Base-by-base conservation (phyloP, 2,329 filamentous ascomycete genomes). In the Ceratocystis cubensis region DNA sequence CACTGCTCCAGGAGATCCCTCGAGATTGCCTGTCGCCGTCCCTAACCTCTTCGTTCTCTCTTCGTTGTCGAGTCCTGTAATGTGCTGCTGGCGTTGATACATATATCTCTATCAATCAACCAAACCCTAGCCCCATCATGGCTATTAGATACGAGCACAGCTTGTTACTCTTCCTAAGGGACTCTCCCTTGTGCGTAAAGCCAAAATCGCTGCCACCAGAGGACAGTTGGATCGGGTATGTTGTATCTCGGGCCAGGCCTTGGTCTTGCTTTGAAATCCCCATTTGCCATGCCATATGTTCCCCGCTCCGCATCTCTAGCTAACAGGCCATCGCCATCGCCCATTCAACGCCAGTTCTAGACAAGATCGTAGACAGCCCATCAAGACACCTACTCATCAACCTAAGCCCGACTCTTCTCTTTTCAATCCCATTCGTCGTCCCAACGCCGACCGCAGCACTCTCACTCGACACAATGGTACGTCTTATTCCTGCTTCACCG, bases 151-250 rank as follows among this genome's bases (percentile, higher is more conserved):
- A 96, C 76, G 83, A 88, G 69, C 81, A 84, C 76, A 89, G 92
- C 70, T 82, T 88, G 76, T 81, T 97, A 71, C 79, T 91, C 72
- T 81, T 82, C 75, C 80, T 97, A 72, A 84, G 87, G 76, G 81
- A 88, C 68, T 96, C 93, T 70, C 91, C 91, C 70, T 80, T 96
- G 75, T 91, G 91, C 73, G 79, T 82, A 71, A 95, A 89, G 76
- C 93, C 93, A 61, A 79, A 87, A 70, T 83, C 82, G 70, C 82
- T 96, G 59, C 92, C 91, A 70, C 88, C 91, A 30, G 83, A 88
- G 70, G 91, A 96, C 78, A 90, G 96, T 80, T 97, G 92, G 92
- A 96, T 96, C 91, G 91, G 93, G 88, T 96, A 80, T 74, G 84
- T 63, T 20, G 37, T n/a, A 30, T 33, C 17, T 15, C 28, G 20